A percentile compares a stretch with the other conserved stretches of the same genome.
These are phyloP conservation scores for Scenedesmus sp. DNA, from an alignment of 163 green algal genomes.

Conservation along the genomic window DNA sequence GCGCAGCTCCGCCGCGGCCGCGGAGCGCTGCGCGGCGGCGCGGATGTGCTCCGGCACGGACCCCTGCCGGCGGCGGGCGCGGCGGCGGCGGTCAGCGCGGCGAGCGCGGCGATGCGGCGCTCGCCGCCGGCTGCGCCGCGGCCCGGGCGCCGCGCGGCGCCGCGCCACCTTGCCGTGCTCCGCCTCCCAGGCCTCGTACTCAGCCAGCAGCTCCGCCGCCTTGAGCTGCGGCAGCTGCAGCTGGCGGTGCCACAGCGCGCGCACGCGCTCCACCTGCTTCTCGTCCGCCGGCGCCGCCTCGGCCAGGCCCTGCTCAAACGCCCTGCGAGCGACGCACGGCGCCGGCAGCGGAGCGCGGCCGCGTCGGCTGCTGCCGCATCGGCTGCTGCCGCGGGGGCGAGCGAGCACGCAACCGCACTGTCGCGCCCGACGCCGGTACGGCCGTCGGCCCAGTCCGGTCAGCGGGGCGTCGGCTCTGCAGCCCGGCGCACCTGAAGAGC, in stretches of 20 bases:
- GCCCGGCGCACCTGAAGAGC: conserved; percentile 58
- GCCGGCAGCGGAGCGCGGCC: no score
- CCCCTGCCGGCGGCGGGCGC: conserved; percentile 17
- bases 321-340: no score
- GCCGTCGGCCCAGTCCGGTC: no score
- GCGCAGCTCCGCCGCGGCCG: conserved; percentile 50
- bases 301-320: conserved; percentile 57
- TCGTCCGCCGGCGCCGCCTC: conserved; percentile 40
- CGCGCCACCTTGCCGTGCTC: conserved; percentile 57
- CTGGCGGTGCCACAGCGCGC: conserved; percentile 72
- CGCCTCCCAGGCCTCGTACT: conserved; percentile 75
- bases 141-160: neutral
- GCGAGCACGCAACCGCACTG: no score
- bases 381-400: no score
- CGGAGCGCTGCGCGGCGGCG: conserved; percentile 53
- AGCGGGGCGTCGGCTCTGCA: no score
- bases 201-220: conserved; percentile 54
- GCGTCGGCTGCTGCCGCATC: no score
- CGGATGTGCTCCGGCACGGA: conserved; percentile 53
- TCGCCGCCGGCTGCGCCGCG: no score
- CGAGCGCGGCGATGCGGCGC: no score
- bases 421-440: no score
- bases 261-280: conserved; percentile 65
- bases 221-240: conserved; percentile 66
- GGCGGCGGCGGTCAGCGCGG: neutral